Evolutionary conservation across 139 green algal genomes (phyloP).

Genomic region (Chlorokybus atmophyticus): DNA sequence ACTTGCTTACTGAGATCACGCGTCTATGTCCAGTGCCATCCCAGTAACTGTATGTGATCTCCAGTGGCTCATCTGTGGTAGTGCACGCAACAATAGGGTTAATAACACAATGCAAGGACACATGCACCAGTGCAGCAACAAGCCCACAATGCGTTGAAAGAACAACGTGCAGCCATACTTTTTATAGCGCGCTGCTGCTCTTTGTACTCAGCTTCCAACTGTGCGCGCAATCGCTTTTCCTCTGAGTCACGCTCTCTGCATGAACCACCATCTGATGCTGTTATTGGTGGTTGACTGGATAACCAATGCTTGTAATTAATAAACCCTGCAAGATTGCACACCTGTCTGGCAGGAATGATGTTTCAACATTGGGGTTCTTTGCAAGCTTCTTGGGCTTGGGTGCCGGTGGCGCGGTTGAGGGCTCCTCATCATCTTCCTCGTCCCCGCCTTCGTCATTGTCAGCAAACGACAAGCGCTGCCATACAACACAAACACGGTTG

Average conservation of each 20-base stretch:
- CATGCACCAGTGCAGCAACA: not conserved
- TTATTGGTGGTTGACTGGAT: too few species aligned
- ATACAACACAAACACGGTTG: too few species aligned
- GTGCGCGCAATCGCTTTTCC: too few species aligned
- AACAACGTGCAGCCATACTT: too few species aligned
- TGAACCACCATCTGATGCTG: too few species aligned
- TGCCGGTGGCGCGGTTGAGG: not conserved
- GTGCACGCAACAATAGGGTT: not conserved
- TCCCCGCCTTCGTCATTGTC: conserved; percentile 22
- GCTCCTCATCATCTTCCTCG: conserved; percentile 12
- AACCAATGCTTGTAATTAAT: not conserved
- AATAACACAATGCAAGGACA: not conserved
- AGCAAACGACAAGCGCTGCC: conserved; percentile 13
- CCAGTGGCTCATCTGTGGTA: conserved; percentile 54
- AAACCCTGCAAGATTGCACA: conserved; percentile 1
- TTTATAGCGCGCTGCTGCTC: conserved; percentile 54
- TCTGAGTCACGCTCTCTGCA: too few species aligned
- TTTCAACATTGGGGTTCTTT: conserved; percentile 69
- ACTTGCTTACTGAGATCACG: conserved; percentile 14
- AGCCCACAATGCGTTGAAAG: too few species aligned
- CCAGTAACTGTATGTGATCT: conserved; percentile 92
- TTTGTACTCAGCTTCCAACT: too few species aligned
- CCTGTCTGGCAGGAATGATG: conserved; percentile 82
- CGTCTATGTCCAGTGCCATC: conserved; percentile 71
- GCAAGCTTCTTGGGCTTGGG: conserved; percentile 46